phyloP scores from a whole-genome alignment of 768 basidiomycete genomes.

The Neoboletus brunneissimus region DNA sequence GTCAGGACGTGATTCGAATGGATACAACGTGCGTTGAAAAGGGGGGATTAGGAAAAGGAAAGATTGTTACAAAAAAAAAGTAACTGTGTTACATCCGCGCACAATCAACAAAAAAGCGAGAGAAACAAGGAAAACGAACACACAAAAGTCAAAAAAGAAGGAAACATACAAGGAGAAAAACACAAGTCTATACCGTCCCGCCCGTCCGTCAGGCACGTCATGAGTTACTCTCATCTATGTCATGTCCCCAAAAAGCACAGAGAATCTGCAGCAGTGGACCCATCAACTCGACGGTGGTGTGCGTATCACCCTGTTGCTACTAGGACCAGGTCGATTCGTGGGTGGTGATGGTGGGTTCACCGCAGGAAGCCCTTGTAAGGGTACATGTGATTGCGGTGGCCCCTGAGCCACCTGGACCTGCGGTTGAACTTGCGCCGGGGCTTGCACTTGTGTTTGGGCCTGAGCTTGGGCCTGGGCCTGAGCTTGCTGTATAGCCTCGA shows the following conservation, averaged over 20 bases:
- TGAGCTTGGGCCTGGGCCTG: constrained; percentile 29
- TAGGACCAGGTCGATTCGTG: constrained; percentile 24
- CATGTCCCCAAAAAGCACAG: constrained; percentile 11
- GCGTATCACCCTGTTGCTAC: constrained; percentile 14
- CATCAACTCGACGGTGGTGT: constrained; percentile 21
- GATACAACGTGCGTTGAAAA: constrained; percentile 12
- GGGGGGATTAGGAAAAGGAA: not conserved
- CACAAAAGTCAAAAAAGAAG: not conserved
- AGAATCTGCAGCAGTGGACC: not conserved
- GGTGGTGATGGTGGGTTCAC: constrained; percentile 21
- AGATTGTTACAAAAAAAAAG: constrained; percentile 1
- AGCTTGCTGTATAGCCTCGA: constrained; percentile 38
- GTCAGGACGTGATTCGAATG: constrained; percentile 9
- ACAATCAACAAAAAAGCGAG: not conserved
- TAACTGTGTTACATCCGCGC: constrained; percentile 9
- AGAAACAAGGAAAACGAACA: not conserved
- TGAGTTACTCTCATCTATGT: constrained; percentile 19
- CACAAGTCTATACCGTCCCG: constrained; percentile 25
- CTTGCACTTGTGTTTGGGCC: constrained; percentile 18
- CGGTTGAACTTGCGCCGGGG: constrained; percentile 19
- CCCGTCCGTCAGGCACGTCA: constrained; percentile 8
- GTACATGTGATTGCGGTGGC: constrained; percentile 19
- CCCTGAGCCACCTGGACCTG: constrained; percentile 23
- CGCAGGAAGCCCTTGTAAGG: constrained; percentile 21
- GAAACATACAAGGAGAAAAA: constrained; percentile 8